Percentiles rank a stretch among this genome's conserved stretches.
phyloP scores from a whole-genome alignment of 768 basidiomycete species.

The Tricholoma hemisulphureum region DNA sequence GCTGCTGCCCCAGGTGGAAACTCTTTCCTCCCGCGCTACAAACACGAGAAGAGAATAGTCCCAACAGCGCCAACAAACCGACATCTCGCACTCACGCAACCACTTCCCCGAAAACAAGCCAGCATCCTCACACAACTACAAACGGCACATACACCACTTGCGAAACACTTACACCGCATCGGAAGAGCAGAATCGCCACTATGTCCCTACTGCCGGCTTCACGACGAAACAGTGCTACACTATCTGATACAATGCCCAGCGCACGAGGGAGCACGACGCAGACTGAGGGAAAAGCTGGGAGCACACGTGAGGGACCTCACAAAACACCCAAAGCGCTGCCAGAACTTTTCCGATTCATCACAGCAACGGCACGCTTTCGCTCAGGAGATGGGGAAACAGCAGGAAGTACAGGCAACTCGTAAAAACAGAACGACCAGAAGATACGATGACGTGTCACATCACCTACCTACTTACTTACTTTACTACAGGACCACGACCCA shows the following conservation, averaged over 20 bases:
- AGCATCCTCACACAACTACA: slow-evolving; percentile 30
- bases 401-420: too few relatives aligned
- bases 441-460: not conserved
- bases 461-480: not conserved
- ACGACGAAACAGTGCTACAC: not conserved
- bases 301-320: not conserved
- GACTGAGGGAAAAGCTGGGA: not conserved
- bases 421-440: too few relatives aligned
- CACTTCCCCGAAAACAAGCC: slow-evolving; percentile 14
- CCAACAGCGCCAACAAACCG: slow-evolving; percentile 10
- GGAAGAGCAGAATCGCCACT: slow-evolving; percentile 18
- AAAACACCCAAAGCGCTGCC: not conserved
- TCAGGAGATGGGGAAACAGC: too few relatives aligned
- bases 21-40: not conserved
- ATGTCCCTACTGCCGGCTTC: not conserved
- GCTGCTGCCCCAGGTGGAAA: too few relatives aligned
- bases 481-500: not conserved
- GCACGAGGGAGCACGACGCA: not conserved
- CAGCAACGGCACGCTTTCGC: not conserved
- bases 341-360: not conserved
- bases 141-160: slow-evolving; percentile 30
- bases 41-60: slow-evolving; percentile 6
- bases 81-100: slow-evolving; percentile 14
- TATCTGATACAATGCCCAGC: not conserved
- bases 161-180: slow-evolving; percentile 30